These are phyloP conservation scores for Ambrosia trifida DNA, from an alignment of 129 eudicot genomes.

Conservation along the genomic window DNA sequence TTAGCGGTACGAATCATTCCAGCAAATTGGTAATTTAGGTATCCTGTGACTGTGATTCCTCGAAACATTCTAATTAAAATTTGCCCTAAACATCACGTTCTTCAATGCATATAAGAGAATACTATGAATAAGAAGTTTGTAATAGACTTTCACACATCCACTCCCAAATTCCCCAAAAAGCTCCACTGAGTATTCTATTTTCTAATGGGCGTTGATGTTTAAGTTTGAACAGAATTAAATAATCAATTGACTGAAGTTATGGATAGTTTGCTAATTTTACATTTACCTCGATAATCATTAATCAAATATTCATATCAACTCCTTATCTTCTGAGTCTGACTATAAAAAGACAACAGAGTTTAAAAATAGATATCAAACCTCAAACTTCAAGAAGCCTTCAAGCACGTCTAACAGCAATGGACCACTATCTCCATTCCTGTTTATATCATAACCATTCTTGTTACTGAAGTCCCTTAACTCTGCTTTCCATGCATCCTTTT, in stretches of 20 bases:
- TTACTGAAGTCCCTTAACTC: conserved; percentile 90
- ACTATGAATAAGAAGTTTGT: background rate
- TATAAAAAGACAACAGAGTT: background rate
- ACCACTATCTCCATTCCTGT: conserved; percentile 92
- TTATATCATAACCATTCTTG: conserved; percentile 84
- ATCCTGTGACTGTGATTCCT: background rate
- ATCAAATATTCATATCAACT: background rate
- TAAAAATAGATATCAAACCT: conserved; percentile 46
- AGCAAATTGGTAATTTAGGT: background rate
- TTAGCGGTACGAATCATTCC: background rate
- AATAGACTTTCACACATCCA: background rate
- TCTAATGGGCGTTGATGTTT: background rate
- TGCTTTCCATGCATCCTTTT: conserved; percentile 91
- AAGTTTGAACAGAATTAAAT: background rate
- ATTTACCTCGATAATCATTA: background rate
- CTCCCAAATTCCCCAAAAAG: background rate
- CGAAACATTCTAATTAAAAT: background rate
- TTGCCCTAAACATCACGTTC: background rate
- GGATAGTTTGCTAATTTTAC: background rate
- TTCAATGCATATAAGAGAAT: background rate
- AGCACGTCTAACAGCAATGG: conserved; percentile 95
- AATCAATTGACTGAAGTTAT: background rate
- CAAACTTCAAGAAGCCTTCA: conserved; percentile 94
- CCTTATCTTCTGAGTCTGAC: background rate
- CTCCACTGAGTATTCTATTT: background rate